These are phyloP conservation scores for Ophiostoma fasciatum DNA, from an alignment of 2,329 filamentous ascomycete species.

Conservation along the genomic window DNA sequence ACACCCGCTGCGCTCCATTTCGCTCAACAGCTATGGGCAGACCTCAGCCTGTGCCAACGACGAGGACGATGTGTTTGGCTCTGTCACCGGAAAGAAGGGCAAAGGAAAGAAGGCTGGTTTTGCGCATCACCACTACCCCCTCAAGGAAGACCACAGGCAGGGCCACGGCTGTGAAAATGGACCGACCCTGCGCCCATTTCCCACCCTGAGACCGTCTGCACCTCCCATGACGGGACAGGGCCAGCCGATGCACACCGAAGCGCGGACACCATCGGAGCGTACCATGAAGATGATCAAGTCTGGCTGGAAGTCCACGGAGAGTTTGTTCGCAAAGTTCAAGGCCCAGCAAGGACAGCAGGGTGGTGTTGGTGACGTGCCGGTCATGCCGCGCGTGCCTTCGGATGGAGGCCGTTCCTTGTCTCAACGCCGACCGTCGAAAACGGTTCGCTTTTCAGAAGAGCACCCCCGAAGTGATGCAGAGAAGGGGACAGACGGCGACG, in stretches of 20 bases:
- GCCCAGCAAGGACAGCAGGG: slow-evolving; percentile 1
- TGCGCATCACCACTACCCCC: too few species aligned
- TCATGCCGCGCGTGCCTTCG: not conserved
- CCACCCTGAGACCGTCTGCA: slow-evolving; percentile 4
- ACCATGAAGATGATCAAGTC: slow-evolving; percentile 4
- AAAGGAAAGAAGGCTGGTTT: too few species aligned
- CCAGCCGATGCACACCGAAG: not conserved
- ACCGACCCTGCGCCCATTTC: too few species aligned
- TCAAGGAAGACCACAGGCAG: too few species aligned
- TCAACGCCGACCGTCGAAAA: slow-evolving; percentile 9
- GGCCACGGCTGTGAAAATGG: too few species aligned
- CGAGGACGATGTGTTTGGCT: slow-evolving; percentile 5
- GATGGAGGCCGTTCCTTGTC: not conserved
- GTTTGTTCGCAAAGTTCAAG: slow-evolving; percentile 9
- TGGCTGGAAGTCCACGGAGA: slow-evolving; percentile 10
- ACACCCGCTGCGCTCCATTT: too few species aligned
- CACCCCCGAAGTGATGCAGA: too few species aligned
- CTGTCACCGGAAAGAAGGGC: not conserved
- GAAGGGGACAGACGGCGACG: not conserved
- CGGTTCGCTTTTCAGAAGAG: slow-evolving; percentile 10
- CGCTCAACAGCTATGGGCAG: too few species aligned
- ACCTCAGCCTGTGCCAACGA: not conserved
- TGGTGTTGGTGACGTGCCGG: not conserved
- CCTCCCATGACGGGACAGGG: not conserved
- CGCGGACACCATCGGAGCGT: not conserved